These are phyloP conservation scores for Backusella psychrophila DNA, from an alignment of 192 early-diverging fungal genomes.

Conservation along the genomic window DNA sequence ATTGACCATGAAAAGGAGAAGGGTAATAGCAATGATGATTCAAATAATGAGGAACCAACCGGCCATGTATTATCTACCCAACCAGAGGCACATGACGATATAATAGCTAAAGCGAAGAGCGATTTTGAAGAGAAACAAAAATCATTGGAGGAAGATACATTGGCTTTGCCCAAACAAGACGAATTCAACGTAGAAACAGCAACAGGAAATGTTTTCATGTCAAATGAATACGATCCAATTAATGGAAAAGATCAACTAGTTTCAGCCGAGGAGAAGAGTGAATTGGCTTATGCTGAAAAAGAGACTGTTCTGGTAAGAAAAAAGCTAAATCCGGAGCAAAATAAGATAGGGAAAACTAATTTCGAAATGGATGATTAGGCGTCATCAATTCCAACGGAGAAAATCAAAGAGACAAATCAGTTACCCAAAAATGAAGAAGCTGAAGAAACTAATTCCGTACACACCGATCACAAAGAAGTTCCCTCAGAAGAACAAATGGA, in stretches of 20 bases:
- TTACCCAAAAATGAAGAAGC: too few relatives aligned
- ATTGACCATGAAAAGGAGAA: neutral
- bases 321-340: neutral
- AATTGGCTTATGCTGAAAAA: neutral
- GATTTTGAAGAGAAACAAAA: neutral
- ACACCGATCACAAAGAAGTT: too few relatives aligned
- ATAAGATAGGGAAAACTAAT: neutral
- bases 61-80: neutral
- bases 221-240: neutral
- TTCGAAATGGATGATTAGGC: neutral
- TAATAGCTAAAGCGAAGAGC: neutral
- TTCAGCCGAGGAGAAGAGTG: neutral
- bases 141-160: neutral
- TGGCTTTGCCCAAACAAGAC: too few relatives aligned
- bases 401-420: too few relatives aligned
- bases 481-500: too few relatives aligned
- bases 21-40: neutral
- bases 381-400: neutral
- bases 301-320: neutral
- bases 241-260: neutral
- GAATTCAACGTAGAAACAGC: neutral
- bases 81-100: neutral
- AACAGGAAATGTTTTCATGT: neutral
- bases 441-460: too few relatives aligned
- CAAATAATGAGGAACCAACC: neutral